Conservation (phyloP, 1,284 basidiomycete species). For the Gymnopus androsaceus region DNA sequence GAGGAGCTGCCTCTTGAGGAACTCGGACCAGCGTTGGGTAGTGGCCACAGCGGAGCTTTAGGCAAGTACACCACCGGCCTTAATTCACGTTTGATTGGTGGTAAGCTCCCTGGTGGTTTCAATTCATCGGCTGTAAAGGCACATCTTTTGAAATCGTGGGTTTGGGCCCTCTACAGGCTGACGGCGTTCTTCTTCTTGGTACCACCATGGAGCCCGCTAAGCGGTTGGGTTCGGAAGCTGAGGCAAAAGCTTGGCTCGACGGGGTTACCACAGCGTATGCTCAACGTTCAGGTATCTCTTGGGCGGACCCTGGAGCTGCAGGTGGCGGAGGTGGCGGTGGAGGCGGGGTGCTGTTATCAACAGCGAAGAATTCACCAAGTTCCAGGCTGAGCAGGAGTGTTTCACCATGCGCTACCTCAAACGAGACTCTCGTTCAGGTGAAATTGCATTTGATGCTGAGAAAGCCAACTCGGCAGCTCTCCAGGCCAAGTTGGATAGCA, state of each 20-base stretch:
- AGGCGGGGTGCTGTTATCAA: conserved; percentile 85
- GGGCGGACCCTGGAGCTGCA: conserved; percentile 68
- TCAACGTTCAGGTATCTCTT: conserved; percentile 82
- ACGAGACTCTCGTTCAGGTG: conserved; percentile 91
- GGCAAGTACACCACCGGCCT: conserved; percentile 96
- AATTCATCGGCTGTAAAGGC: conserved; percentile 92
- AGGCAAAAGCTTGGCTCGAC: conserved; percentile 94
- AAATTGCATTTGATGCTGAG: conserved; percentile 86
- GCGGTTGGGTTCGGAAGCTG: conserved; percentile 87
- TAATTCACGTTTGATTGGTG: conserved; percentile 88
- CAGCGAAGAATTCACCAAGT: conserved; percentile 97
- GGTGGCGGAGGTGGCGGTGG: conserved; percentile 64
- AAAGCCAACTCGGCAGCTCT: conserved; percentile 75
- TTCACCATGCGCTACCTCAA: conserved; percentile 97
- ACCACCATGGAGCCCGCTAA: conserved; percentile 94
- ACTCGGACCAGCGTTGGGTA: conserved; percentile 82
- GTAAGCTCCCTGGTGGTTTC: conserved; percentile 99
- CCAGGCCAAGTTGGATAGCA: conserved; percentile 87
- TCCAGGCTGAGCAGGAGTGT: conserved; percentile 90
- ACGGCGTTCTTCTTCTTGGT: conserved; percentile 89
- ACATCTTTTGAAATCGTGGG: conserved; percentile 91
- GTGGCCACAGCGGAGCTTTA: conserved; percentile 83
- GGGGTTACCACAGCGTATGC: conserved; percentile 86
- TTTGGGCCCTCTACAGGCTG: conserved; percentile 84
- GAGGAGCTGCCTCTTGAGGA: conserved; percentile 97